Percentiles rank a stretch among this genome's conserved stretches.
These are phyloP conservation scores for Helianthus tuberosus DNA, from an alignment of 129 eudicot genomes.

Conservation along the genomic window DNA sequence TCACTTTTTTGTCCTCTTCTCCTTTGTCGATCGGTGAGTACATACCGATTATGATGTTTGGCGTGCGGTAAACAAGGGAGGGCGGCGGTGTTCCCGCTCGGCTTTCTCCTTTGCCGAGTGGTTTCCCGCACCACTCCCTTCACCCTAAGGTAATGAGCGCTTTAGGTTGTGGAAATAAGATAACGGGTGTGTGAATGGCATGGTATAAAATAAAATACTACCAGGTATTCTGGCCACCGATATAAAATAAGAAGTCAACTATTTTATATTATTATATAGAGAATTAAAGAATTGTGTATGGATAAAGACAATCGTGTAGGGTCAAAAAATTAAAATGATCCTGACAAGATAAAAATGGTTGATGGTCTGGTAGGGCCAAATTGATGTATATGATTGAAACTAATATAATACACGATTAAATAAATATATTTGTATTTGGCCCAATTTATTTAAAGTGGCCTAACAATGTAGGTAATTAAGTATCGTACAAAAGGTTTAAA, in stretches of 20 bases:
- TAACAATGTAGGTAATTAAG: no score
- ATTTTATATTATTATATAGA: neutral
- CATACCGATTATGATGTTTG: no score
- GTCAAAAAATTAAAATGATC: constrained; percentile 7
- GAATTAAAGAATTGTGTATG: neutral
- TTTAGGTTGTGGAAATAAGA: no score
- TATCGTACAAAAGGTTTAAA: no score
- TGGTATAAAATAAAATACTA: neutral
- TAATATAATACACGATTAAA: neutral
- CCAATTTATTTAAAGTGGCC: neutral
- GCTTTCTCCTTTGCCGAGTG: no score
- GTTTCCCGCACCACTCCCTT: no score
- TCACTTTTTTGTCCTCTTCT: no score
- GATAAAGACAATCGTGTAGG: constrained; percentile 13
- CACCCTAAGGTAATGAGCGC: no score
- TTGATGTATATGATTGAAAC: constrained; percentile 4
- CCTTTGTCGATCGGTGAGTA: no score
- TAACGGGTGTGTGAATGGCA: no score
- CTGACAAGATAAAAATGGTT: constrained; percentile 16
- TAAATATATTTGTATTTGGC: neutral
- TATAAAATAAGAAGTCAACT: constrained; percentile 9
- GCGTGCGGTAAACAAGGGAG: no score
- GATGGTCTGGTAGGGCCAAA: constrained; percentile 30
- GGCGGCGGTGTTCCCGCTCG: no score
- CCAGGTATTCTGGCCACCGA: neutral